Base-by-base conservation (phyloP, 2,329 filamentous ascomycete species). In the Pseudogymnoascus sp. region DNA sequence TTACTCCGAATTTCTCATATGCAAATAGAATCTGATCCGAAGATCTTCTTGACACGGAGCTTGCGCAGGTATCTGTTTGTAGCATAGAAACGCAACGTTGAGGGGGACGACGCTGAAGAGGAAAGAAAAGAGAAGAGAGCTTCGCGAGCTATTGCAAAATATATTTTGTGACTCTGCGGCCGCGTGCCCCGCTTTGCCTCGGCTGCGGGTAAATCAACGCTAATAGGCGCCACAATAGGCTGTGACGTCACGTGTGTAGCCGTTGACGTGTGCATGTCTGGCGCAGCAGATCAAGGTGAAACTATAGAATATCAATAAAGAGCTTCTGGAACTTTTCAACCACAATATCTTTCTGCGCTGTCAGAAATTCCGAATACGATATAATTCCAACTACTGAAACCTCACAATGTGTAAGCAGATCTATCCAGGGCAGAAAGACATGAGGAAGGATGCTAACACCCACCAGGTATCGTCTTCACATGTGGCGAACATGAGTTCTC, bases 1-100 rank as follows among this genome's bases (percentile, higher is more conserved):
- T 87, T 95, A 89, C 91, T 95, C 91, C 90, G 90, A 95, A 93
- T 95, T 95, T 95, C 90, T 91, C 90, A 93, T 91, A 91, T 93
- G 91, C 90, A 79, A 68, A 72, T 67, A 65, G 44, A 50, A 25
- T 61, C 40, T 63, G 65, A 68, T 68, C 68, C 42, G 36, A 67
- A 64, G 69, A 71, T 69, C 67, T 70, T 67, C 28, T 31, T 71
- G 64, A 68, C 37, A 59, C 44, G n/a, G 25, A 28, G 65, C 64
- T 70, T 69, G 73, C 75, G 74, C 73, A 68, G 72, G 70, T 81
- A 81, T 90, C 83, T 80, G 84, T 85, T 84, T 90, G 89, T 88
- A 89, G 90, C 90, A 93, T 92, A 91, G 90, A 93, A 93, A 93
- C 89, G 89, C 89, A 89, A 90, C 90, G 84, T 90, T 93, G 88